Conservation (phyloP, 371 early-diverging fungal species). For the Rhizopus microsporus region DNA sequence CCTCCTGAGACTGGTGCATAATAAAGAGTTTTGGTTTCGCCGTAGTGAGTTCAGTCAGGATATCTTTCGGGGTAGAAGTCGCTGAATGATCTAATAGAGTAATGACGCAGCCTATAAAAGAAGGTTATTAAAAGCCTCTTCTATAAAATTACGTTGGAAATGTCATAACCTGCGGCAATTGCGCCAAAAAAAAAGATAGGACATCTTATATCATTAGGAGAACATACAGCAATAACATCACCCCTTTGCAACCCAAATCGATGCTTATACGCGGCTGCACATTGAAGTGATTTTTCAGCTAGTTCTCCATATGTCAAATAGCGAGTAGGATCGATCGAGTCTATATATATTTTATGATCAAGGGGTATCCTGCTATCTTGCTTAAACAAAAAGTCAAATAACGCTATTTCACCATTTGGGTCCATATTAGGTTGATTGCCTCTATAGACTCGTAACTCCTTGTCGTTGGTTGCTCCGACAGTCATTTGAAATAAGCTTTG, state of each 20-base stretch:
- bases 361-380: too few relatives aligned
- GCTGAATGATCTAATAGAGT: background rate
- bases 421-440: too few relatives aligned
- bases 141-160: too few relatives aligned
- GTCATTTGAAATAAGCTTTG: too few relatives aligned
- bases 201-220: background rate
- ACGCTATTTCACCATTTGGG: too few relatives aligned
- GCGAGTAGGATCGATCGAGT: constrained; percentile 18
- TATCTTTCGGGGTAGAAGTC: constrained; percentile 11
- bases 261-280: background rate
- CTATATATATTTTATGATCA: constrained; percentile 12
- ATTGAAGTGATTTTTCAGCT: too few relatives aligned
- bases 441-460: too few relatives aligned
- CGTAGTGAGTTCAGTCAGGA: background rate
- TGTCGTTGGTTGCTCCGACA: too few relatives aligned
- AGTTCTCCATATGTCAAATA: too few relatives aligned
- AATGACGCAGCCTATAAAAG: background rate
- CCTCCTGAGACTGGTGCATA: background rate
- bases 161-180: background rate
- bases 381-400: too few relatives aligned
- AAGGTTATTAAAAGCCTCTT: too few relatives aligned
- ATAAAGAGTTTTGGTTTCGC: background rate
- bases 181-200: constrained; percentile 2
- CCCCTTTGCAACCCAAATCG: background rate
- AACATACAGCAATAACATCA: background rate